Base-by-base conservation (phyloP, 352 stramenopile species). In the Aphanomyces stellatus region DNA sequence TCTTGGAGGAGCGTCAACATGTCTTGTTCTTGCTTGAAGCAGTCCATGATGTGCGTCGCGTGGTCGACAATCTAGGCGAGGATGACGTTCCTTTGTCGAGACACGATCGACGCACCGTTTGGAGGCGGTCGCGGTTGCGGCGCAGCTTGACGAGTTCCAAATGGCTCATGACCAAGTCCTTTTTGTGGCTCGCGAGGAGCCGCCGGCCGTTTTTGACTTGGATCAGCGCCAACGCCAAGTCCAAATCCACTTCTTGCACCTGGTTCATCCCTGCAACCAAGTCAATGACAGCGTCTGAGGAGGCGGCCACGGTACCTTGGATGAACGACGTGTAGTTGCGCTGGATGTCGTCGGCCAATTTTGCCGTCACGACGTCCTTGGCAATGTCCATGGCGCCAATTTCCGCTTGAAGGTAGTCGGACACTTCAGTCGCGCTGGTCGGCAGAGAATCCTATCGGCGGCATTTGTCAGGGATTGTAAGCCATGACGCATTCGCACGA, bases 121-220 rank as follows among this genome's bases (percentile, higher is more conserved):
- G 72, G 15, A 94, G 80, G 19, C 82, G 82, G 71, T 94, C 83
- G 2, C 83, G 82, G 51, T 94, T 92, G 40, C 83, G 64, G 61
- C 90, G 91, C 1, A 74, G 87, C 69, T 94, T 94, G 40, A 94
- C 78, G 30, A 94, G 88, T 71, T 91, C 78, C 8, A 94, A 51
- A 2, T 85, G 90, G 22, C 81, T 93, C 51, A 53, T 74, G 37
- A 92, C 73, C 1, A 94, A 71, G 49, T 95, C 83, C 13, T 84
- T 77, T 62, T 90, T 93, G 13, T 79, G 76, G 8, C 76, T 87
- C 35, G 78, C 69, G 42, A 95, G 76, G 42, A 93, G 70, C 8
- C 85, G 79, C 1, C 87, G 76, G 10, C 83, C 87, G 30, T 95
- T 95, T 28, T 93, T 95, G 43, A 95, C 87, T 61, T 95, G 87